A percentile compares a stretch with the other conserved stretches of the same genome.
Evolutionary conservation across 257 asterid genomes (phyloP).

Genomic region (Fraxinus anomala): DNA sequence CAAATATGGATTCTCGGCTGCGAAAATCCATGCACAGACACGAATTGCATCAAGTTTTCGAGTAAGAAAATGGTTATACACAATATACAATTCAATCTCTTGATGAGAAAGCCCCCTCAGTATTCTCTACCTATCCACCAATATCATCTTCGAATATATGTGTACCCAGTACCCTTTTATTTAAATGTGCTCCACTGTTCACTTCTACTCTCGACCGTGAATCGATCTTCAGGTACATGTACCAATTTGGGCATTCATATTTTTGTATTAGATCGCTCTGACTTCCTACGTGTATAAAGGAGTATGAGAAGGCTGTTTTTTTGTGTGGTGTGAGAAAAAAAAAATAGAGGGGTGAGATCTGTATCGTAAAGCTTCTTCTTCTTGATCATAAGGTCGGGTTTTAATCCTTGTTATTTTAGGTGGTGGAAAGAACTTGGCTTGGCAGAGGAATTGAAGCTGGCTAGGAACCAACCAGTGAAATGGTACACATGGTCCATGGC

Average conservation of each 20-base stretch:
- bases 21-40: slow-evolving; percentile 27
- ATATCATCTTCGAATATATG: neutral
- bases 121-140: neutral
- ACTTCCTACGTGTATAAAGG: neutral
- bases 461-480: slow-evolving; percentile 22
- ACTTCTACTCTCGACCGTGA: too few species aligned
- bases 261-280: neutral
- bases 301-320: neutral
- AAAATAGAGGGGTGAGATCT: neutral
- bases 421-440: slow-evolving; percentile 23
- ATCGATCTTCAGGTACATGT: neutral
- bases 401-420: neutral
- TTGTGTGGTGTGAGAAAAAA: neutral
- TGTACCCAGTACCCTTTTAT: neutral
- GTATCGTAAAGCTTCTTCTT: neutral
- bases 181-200: too few species aligned
- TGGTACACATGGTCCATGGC: slow-evolving; percentile 23
- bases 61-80: slow-evolving; percentile 22
- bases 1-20: slow-evolving; percentile 25
- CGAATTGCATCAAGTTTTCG: slow-evolving; percentile 40
- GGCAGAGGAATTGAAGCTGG: slow-evolving; percentile 17
- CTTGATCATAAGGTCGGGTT: neutral
- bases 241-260: neutral
- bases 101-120: neutral
- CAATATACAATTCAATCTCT: neutral